A percentile compares a stretch with the other conserved stretches of the same genome.
phyloP scores from a whole-genome alignment of 2,329 filamentous ascomycete genomes.

The Diplodia scrobiculata region DNA sequence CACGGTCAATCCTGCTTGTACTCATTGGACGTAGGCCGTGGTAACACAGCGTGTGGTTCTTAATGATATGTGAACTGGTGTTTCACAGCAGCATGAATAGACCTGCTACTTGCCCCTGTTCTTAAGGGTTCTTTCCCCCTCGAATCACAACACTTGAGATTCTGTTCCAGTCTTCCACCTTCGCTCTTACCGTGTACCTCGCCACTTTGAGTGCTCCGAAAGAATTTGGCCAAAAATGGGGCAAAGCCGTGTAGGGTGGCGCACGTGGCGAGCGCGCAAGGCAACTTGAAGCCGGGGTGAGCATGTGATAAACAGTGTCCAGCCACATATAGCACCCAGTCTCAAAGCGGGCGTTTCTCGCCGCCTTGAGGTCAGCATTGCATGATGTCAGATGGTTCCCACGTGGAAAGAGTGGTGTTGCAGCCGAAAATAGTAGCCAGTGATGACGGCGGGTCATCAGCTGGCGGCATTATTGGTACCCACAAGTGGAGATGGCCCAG shows the following conservation, averaged over 20 bases:
- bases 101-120: neutral
- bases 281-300: neutral
- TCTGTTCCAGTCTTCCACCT: neutral
- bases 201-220: neutral
- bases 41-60: neutral
- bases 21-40: neutral
- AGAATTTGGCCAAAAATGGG: neutral
- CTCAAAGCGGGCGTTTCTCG: neutral
- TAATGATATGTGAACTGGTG: neutral
- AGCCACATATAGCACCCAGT: neutral
- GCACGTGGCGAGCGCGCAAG: neutral
- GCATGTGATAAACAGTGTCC: neutral
- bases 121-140: neutral
- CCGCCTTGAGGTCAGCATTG: neutral
- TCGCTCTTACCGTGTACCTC: neutral
- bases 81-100: neutral
- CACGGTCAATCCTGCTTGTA: neutral
- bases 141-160: neutral
- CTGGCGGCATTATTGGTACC: conserved; percentile 5
- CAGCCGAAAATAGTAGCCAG: neutral
- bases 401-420: neutral
- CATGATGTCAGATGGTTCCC: neutral
- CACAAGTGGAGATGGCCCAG: neutral
- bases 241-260: neutral
- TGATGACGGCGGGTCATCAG: neutral